These are phyloP conservation scores for Dictyostelium intermedium DNA, from an alignment of 78 protist genomes.

Conservation along the genomic window DNA sequence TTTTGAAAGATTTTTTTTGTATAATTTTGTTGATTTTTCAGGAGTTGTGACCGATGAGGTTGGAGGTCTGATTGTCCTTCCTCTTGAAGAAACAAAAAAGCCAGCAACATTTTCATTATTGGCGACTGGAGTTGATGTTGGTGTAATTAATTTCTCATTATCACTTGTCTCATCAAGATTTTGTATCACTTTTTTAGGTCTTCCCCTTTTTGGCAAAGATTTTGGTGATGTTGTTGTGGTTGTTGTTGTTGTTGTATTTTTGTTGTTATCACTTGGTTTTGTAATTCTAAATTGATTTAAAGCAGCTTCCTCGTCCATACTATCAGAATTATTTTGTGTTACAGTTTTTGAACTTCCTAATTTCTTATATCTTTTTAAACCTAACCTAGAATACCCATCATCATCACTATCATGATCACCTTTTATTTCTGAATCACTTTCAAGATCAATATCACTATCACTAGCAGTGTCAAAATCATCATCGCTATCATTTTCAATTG, in stretches of 20 bases:
- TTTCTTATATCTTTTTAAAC: background rate
- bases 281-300: background rate
- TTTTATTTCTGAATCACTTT: background rate
- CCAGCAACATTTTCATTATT: background rate
- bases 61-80: background rate
- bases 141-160: background rate
- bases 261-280: background rate
- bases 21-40: background rate
- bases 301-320: background rate
- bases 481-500: background rate
- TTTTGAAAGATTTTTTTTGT: background rate
- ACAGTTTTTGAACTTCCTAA: background rate
- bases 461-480: too few species aligned
- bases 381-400: background rate
- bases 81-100: background rate
- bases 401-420: background rate
- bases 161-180: background rate
- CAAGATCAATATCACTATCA: too few species aligned
- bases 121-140: background rate
- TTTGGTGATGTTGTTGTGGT: background rate
- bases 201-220: background rate
- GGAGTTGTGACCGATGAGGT: background rate
- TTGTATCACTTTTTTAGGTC: background rate
- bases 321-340: background rate
- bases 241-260: background rate